A percentile compares a stretch with the other conserved stretches of the same genome.
phyloP scores from a whole-genome alignment of 768 basidiomycete genomes.

The Rhizopogon vinicolor region DNA sequence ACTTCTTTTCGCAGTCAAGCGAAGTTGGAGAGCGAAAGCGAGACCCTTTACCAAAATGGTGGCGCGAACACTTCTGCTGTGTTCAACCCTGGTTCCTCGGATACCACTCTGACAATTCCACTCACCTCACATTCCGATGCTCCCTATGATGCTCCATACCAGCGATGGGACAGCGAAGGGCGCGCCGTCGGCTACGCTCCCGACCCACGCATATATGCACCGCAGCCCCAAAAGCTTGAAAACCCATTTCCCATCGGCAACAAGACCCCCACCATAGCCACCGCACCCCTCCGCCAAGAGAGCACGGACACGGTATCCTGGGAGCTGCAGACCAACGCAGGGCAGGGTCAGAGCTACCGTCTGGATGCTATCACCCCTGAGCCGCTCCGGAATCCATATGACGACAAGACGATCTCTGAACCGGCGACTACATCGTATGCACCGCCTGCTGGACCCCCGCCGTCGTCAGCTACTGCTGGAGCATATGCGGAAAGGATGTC shows the following conservation, averaged over 20 bases:
- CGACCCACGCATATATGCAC: constrained; percentile 45
- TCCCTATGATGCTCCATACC: constrained; percentile 30
- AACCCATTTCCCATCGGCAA: constrained; percentile 12
- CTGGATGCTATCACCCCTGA: constrained; percentile 12
- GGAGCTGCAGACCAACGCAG: constrained; percentile 24
- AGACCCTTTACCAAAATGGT: constrained; percentile 22
- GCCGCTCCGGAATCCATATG: constrained; percentile 22
- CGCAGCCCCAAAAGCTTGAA: constrained; percentile 37
- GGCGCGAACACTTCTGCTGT: constrained; percentile 24
- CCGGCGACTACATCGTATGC: constrained; percentile 11
- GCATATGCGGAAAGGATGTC: constrained; percentile 13
- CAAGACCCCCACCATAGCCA: constrained; percentile 4
- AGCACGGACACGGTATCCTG: constrained; percentile 26
- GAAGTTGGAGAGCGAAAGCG: constrained; percentile 35
- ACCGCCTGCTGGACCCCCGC: constrained; percentile 4
- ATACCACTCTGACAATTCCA: constrained; percentile 35
- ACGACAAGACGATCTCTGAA: constrained; percentile 13
- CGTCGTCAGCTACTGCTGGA: constrained; percentile 4
- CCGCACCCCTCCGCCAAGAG: constrained; percentile 16
- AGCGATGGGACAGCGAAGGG: constrained; percentile 50
- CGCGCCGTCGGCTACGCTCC: constrained; percentile 43
- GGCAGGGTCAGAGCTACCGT: constrained; percentile 19
- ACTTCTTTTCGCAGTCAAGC: constrained; percentile 40
- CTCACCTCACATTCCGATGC: constrained; percentile 20
- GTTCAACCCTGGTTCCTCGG: constrained; percentile 34